Base-by-base conservation (phyloP, 225 moss, liverwort and hornwort species). In the Thuidium tamariscinum region DNA sequence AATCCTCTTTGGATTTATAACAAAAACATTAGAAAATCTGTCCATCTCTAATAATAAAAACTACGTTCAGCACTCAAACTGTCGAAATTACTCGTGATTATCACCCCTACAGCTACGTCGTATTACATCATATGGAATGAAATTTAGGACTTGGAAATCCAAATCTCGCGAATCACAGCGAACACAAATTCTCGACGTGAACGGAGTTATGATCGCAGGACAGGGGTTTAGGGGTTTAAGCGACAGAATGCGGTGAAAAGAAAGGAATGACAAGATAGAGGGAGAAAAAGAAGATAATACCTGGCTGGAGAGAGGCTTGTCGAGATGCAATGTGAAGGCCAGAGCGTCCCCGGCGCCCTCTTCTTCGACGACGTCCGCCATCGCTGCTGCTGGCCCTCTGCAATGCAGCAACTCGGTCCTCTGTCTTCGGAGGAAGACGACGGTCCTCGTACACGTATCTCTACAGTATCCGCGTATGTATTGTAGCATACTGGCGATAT, bases 261-360 rank as follows among this genome's bases (percentile, higher is more conserved):
- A 59, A 20, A 75, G 87, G n/a, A 79, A 88, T 61, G 86, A 5
- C 56, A 73, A 15, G 7, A 29, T 41, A 41, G 60, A 54, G 34
- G 19, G 13, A 84, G 51, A 49, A 48, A 52, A 39, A 70, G 34
- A 30, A 41, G 23, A 0, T 2, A 9, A 10, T 64, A 91, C 93
- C 91, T 87, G 91, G 74, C 91, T 92, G 34, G 92, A 85, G 74
- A 94, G 92, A 66, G 91, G 78, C 83, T 94, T 94, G 86, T 94
- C 93, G 49, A 94, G 89, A 84, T 94, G 93, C 80, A 94, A 77
- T 62, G 93, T 94, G 87, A 94, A 94, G 44, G 89, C 81, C 67
- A 89, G 87, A 16, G 85, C 62, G 12, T 82, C 89, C n/a, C 87
- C 93, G 20, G 66, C 77, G 72, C 69, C 85, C 9, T 82, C 87